Base-by-base conservation (phyloP, 2,329 filamentous ascomycete genomes). In the Hypoxylon sp. region DNA sequence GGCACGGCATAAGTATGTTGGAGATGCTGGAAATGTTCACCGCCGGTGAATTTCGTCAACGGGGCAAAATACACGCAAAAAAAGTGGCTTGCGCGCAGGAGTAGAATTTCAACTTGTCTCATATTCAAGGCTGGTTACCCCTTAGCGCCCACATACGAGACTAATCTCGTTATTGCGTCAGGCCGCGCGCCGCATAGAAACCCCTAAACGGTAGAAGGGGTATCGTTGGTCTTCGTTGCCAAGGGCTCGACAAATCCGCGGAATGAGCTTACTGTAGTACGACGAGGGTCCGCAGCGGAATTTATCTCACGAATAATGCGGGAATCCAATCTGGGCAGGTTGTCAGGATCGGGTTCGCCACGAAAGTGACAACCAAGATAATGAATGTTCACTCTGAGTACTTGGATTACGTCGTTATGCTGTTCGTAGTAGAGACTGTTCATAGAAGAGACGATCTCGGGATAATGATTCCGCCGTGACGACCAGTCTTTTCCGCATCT, bases 231-330 rank as follows among this genome's bases (percentile, higher is more conserved):
- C 49, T 28, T 43, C 25, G 21, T 34, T 60, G 57, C 58, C 52
- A 63, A 62, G 38, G 23, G 25, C 28, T 30, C 36, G 43, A 49
- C 41, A 60, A 43, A 56, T 51, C 34, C 41, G 46, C 25, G 30
- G 51, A 43, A 52, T 63, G 51, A 63, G 61, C 65, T 65, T 68
- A 68, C 65, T 70, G 61, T 65, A 68, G 67, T 51, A n/a, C 49
- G 17, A 55, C 38, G 50, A 46, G 43, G 65, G 60, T 70, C 63
- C 46, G 62, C 61, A 32, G 36, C 55, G 51, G 46, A n/a, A 61
- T 57, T 62, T 49, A 52, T 48, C 61, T 65, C 36, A 43, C 34
- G 21, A 38, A 59, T 45, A 32, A 60, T 60, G 55, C 55, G 59
- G 48, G 25, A 52, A 51, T 64, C 60, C 63, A 60, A 62, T 67